Conservation (phyloP, 768 basidiomycete species). For the Hypsizygus marmoreus region DNA sequence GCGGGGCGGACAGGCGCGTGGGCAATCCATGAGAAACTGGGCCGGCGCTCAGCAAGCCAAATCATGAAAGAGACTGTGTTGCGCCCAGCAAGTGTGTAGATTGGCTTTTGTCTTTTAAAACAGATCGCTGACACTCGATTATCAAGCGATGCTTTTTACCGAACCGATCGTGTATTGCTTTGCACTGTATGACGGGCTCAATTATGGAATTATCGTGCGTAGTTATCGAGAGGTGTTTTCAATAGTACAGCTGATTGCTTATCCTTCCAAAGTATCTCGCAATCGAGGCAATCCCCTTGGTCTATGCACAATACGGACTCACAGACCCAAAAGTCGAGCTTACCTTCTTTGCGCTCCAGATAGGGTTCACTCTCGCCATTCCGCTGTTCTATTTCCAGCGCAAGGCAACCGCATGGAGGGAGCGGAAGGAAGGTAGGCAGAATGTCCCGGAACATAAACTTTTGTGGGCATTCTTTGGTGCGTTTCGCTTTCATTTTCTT, state of each 20-base stretch:
- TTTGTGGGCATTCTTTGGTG: constrained; percentile 21
- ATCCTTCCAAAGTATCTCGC: constrained; percentile 18
- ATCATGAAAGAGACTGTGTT: constrained; percentile 19
- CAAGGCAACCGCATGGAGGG: constrained; percentile 19
- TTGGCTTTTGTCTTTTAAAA: not conserved
- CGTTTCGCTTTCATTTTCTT: not conserved
- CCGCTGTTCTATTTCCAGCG: constrained; percentile 21
- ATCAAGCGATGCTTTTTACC: constrained; percentile 22
- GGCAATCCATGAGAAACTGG: constrained; percentile 19
- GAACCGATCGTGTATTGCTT: constrained; percentile 26
- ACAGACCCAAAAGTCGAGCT: constrained; percentile 17
- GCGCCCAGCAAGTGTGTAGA: constrained; percentile 18
- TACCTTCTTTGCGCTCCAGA: constrained; percentile 17
- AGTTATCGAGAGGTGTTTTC: too few relatives aligned
- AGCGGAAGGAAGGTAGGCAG: constrained; percentile 16
- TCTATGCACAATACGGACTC: constrained; percentile 20
- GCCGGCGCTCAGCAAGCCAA: constrained; percentile 16
- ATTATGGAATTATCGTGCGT: constrained; percentile 23
- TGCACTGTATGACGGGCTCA: constrained; percentile 22
- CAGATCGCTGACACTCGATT: not conserved
- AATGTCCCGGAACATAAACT: constrained; percentile 23
- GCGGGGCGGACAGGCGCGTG: constrained; percentile 15
- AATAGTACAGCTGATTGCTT: too few relatives aligned
- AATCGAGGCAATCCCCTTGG: constrained; percentile 20
- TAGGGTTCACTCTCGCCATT: constrained; percentile 18